Conservation (phyloP, 2,329 filamentous ascomycete genomes). For the Penicillium concentricum region DNA sequence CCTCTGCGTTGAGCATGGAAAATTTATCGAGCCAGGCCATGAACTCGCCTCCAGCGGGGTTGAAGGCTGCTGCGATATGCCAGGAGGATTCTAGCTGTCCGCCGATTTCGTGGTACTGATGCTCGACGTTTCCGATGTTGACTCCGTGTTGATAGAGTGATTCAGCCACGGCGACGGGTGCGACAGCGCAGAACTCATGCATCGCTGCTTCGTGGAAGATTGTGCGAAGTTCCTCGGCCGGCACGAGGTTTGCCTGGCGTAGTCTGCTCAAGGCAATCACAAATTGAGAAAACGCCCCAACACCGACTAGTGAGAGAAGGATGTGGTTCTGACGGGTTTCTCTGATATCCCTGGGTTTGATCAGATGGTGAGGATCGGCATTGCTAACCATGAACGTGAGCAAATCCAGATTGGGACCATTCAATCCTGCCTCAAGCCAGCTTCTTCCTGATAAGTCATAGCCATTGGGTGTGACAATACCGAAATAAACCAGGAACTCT, state of each 20-base stretch:
- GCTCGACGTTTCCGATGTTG: slow-evolving; percentile 4
- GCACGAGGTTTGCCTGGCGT: neutral
- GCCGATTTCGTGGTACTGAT: neutral
- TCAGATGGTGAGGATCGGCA: neutral
- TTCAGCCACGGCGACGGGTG: neutral
- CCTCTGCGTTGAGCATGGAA: neutral
- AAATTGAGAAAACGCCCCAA: neutral
- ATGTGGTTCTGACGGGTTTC: neutral
- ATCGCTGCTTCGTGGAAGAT: slow-evolving; percentile 2
- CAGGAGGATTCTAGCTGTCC: slow-evolving; percentile 5
- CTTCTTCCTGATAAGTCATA: slow-evolving; percentile 4
- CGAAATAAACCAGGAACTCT: neutral
- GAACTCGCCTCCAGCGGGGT: neutral
- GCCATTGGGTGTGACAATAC: neutral
- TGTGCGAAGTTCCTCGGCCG: neutral
- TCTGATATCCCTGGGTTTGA: neutral
- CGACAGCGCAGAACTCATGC: slow-evolving; percentile 2
- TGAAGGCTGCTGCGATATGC: slow-evolving; percentile 9
- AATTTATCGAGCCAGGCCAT: slow-evolving; percentile 1
- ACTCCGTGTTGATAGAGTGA: slow-evolving; percentile 1
- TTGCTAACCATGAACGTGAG: neutral
- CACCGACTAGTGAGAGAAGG: neutral
- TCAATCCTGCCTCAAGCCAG: slow-evolving; percentile 3
- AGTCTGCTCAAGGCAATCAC: neutral
- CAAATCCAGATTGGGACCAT: neutral